Percentiles rank a stretch among this genome's conserved stretches.
Evolutionary conservation across 2,329 filamentous ascomycete genomes (phyloP).

Genomic region (Fusarium sterilihyphosum): DNA sequence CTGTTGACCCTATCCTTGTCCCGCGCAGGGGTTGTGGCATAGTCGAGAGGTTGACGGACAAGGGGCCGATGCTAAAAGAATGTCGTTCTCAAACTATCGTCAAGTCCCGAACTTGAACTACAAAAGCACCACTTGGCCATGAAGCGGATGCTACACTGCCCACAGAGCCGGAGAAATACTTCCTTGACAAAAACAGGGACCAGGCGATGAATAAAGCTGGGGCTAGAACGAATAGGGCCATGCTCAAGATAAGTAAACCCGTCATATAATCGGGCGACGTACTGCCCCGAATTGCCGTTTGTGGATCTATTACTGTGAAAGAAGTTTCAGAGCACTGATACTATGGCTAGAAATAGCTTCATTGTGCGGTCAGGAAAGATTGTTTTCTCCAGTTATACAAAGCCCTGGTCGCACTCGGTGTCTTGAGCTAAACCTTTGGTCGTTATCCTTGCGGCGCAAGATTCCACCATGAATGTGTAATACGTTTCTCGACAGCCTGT

Average conservation of each 20-base stretch:
- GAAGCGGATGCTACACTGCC: slow-evolving; percentile 1
- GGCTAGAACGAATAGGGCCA: neutral
- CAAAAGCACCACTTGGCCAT: slow-evolving; percentile 11
- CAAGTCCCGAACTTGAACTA: slow-evolving; percentile 10
- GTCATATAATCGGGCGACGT: slow-evolving; percentile 15
- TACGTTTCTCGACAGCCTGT: slow-evolving; percentile 15
- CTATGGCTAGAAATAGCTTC: slow-evolving; percentile 1
- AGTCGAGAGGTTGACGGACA: neutral
- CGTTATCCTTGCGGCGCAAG: slow-evolving; percentile 15
- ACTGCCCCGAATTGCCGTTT: neutral
- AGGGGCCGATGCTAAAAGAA: neutral
- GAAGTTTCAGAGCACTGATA: neutral
- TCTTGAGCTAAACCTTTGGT: neutral
- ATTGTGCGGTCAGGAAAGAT: neutral
- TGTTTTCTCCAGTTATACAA: neutral
- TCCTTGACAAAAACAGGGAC: neutral
- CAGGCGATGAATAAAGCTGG: neutral
- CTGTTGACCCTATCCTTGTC: slow-evolving; percentile 2
- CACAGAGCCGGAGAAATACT: neutral
- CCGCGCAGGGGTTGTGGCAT: slow-evolving; percentile 2
- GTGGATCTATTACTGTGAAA: neutral
- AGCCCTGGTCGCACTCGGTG: neutral
- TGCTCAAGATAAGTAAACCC: slow-evolving; percentile 7
- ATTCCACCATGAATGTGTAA: neutral
- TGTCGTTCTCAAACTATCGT: neutral